Evolutionary conservation across 192 early-diverging fungal species (phyloP), one percentile per base, ranked within the genome.

Genomic region (Backusella tarrabulga): DNA sequence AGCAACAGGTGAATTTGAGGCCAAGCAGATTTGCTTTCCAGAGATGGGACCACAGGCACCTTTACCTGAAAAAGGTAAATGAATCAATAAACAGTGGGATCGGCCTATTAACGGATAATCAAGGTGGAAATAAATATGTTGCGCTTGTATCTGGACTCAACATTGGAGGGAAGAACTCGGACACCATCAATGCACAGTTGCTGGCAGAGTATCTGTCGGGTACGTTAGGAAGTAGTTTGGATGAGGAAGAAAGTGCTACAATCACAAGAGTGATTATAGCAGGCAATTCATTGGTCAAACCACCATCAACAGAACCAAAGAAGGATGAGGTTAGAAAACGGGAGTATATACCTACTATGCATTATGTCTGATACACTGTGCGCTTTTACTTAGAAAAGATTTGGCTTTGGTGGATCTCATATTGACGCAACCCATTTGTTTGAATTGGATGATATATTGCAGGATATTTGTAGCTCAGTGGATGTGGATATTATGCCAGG

Each of bases 401-500:
- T 85, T 71, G 86, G 87, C 40, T 86, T 87, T 44, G 85, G 88
- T 66, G 74, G 74, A 26, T 73, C 88, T 3, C 66, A 68, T 21
- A 87, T 81, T 60, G 84, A 91, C 69, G 78, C 83, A 4, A 80
- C 83, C 60, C 85, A 91, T 7, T 75, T 92, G 11, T 63, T 74
- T 2, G 77, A 86, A 2, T 77, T 96, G 34, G 97, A 98, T 75
- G 75, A 70, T 6, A 85, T 90, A 11, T 82, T 99, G 2, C 84
- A 90, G 3, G 87, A 90, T 0, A 76, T 98, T 15, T 87, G 87
- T 69, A 81, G 89, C 4, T 81, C 82, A 34, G 77, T 97, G 14
- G 82, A 87, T 26, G 85, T 97, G 7, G 90, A 93, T 68, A 60
- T 99, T 21, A 91, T 98, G 89, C 92, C 98, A 4, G 98, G 98